Evolutionary conservation across 2,329 filamentous ascomycete genomes (phyloP).

Genomic region (Epichloe sylvatica): DNA sequence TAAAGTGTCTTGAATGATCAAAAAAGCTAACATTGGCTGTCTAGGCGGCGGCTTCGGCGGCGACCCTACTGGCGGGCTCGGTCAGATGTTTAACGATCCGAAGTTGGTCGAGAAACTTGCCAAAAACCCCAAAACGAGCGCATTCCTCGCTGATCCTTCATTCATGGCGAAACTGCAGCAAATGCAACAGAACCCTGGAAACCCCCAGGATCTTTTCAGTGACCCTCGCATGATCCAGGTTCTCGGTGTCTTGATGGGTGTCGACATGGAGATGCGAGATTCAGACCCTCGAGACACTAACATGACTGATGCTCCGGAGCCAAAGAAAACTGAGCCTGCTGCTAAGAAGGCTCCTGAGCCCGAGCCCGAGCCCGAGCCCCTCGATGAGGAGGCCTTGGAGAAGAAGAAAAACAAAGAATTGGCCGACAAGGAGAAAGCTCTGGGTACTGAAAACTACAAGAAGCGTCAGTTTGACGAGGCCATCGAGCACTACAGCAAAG

Average conservation of each 20-base stretch:
- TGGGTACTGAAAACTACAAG: conserved; percentile 94
- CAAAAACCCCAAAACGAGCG: conserved; percentile 81
- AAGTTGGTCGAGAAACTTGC: conserved; percentile 82
- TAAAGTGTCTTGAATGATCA: background rate
- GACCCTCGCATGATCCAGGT: conserved; percentile 91
- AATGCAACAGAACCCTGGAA: conserved; percentile 67
- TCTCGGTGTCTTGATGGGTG: conserved; percentile 81
- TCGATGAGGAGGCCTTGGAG: conserved; percentile 71
- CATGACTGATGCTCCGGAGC: conserved; percentile 55
- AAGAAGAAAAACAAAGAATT: conserved; percentile 88
- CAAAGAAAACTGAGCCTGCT: conserved; percentile 29
- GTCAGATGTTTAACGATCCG: conserved; percentile 88
- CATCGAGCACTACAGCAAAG: conserved; percentile 86
- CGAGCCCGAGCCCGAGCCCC: conserved; percentile 43
- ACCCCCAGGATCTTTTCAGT: conserved; percentile 60
- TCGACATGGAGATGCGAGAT: conserved; percentile 59
- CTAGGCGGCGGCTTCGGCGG: conserved; percentile 24
- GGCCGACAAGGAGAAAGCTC: conserved; percentile 85
- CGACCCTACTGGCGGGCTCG: conserved; percentile 64
- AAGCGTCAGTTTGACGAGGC: conserved; percentile 93
- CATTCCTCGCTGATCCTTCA: conserved; percentile 61
- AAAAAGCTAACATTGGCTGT: conserved; percentile 4
- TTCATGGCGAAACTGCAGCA: conserved; percentile 87
- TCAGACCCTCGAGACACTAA: conserved; percentile 43
- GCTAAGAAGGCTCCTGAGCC: conserved; percentile 41